Evolutionary conservation across 306 rosid species (phyloP).

Genomic region (Ceratonia siliqua): DNA sequence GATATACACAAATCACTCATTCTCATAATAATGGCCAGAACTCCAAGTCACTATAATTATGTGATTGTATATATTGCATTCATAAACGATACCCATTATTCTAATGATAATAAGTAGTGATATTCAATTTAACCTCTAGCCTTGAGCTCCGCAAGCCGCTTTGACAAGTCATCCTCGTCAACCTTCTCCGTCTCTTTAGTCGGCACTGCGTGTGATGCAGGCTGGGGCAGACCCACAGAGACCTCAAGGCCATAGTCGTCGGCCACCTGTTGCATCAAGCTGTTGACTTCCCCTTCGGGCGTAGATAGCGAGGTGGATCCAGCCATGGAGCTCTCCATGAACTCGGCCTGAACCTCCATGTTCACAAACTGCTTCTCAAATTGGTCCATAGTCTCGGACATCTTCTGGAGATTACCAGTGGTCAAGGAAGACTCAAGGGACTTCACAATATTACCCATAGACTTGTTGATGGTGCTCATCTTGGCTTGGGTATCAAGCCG

Average conservation of each 20-base stretch:
- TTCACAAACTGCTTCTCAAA: constrained; percentile 96
- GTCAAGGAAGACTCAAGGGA: constrained; percentile 71
- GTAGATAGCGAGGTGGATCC: constrained; percentile 91
- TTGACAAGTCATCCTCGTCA: constrained; percentile 81
- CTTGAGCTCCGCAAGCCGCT: constrained; percentile 95
- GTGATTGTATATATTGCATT: not conserved
- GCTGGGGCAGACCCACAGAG: constrained; percentile 88
- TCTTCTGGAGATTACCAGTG: constrained; percentile 90
- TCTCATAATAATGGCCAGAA: not conserved
- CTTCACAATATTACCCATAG: constrained; percentile 89
- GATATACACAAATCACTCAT: constrained; percentile 46
- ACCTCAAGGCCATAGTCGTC: constrained; percentile 97
- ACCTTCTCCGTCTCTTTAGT: constrained; percentile 79
- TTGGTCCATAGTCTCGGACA: constrained; percentile 93
- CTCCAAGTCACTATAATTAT: not conserved
- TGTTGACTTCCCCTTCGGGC: constrained; percentile 93
- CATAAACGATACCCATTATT: constrained; percentile 7
- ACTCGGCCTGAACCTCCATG: constrained; percentile 98
- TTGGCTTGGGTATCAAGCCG: constrained; percentile 97
- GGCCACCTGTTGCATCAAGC: constrained; percentile 95
- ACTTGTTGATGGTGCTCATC: constrained; percentile 86
- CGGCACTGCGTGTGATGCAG: constrained; percentile 87
- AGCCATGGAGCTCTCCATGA: constrained; percentile 96
- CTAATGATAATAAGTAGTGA: not conserved
- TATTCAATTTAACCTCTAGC: constrained; percentile 73